phyloP scores from a whole-genome alignment of 208 protist species.

The Leishmania amazonensis region DNA sequence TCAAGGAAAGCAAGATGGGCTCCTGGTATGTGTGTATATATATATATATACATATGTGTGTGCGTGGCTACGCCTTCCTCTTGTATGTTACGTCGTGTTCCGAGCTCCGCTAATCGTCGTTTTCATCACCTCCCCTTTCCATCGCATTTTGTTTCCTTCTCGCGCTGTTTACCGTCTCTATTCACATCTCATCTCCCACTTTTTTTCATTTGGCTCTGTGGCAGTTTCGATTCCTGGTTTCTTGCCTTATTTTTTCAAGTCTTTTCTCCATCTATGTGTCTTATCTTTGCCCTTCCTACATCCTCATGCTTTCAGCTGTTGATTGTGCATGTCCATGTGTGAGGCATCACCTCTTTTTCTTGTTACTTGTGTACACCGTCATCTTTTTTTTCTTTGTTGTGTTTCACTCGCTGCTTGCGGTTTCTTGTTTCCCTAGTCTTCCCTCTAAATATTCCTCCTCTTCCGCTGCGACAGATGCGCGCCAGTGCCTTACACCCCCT shows the following conservation, averaged over 20 bases:
- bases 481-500: not conserved
- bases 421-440: not conserved
- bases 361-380: conserved; percentile 6
- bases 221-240: not conserved
- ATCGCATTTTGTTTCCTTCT: conserved; percentile 1
- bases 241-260: not conserved
- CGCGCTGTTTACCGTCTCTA: not conserved
- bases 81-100: not conserved
- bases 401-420: not conserved
- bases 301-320: conserved; percentile 15
- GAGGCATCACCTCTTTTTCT: not conserved
- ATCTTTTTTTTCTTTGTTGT: not conserved
- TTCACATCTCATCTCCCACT: not conserved
- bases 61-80: not conserved
- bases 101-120: conserved; percentile 1
- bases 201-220: not conserved
- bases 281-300: not conserved
- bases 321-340: not conserved
- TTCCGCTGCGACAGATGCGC: not conserved
- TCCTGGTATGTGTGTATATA: not conserved
- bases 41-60: not conserved
- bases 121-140: conserved; percentile 11
- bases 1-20: not conserved
- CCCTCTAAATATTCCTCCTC: not conserved
- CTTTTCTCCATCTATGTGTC: not conserved